Conservation (phyloP, 176 grass and related monocot genomes). For the Pontederia crassipes region DNA sequence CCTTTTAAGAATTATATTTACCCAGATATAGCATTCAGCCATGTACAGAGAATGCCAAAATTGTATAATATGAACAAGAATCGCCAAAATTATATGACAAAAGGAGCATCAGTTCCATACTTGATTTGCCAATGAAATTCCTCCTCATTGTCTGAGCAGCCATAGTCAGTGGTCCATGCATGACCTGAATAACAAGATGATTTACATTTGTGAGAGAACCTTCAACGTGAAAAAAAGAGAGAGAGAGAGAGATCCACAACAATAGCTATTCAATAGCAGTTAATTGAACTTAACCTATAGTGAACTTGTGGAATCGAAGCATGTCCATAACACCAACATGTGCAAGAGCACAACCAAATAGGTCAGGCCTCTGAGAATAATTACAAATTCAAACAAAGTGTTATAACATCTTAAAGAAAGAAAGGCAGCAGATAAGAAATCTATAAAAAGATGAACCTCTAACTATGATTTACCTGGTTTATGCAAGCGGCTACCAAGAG, state of each 20-base stretch:
- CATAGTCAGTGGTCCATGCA: conserved; percentile 98
- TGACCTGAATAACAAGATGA: conserved; percentile 39
- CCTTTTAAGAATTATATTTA: no score
- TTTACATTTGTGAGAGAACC: conserved; percentile 9
- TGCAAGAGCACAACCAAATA: conserved; percentile 87
- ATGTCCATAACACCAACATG: conserved; percentile 99
- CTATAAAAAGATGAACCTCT: no score
- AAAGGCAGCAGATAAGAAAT: neutral
- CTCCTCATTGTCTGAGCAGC: conserved; percentile 77
- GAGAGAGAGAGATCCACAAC: conserved; percentile 5
- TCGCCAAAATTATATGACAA: neutral
- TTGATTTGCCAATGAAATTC: conserved; percentile 86
- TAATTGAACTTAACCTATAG: conserved; percentile 42
- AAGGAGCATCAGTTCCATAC: conserved; percentile 29
- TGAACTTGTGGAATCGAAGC: conserved; percentile 98
- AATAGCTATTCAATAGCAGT: conserved; percentile 4
- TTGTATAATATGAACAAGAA: no score
- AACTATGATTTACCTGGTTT: conserved; percentile 52
- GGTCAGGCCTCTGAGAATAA: conserved; percentile 68
- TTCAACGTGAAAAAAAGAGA: conserved; percentile 12
- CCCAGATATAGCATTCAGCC: no score
- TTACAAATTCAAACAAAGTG: neutral
- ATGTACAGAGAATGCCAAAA: no score
- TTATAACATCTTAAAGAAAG: neutral
- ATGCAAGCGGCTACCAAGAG: conserved; percentile 90